Base-by-base conservation (phyloP, 2,329 filamentous ascomycete genomes). In the Monosporascus sp. region DNA sequence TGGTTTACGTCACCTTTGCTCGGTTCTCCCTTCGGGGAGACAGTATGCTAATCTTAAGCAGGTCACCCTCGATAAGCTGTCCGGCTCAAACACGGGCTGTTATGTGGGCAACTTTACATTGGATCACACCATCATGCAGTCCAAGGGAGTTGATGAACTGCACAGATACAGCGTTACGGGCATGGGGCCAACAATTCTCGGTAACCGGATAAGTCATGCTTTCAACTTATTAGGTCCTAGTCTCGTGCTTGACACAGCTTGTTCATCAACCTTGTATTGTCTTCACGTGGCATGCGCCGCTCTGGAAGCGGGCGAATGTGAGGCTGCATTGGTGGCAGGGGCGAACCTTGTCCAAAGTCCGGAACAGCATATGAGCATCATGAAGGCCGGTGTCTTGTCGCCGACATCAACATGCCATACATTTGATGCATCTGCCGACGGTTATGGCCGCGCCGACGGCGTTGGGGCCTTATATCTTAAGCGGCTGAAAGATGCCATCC, bases 181-280 rank as follows among this genome's bases (percentile, higher is more conserved):
- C 31, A 34, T 34, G 31, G 31, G 31, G 6, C 31, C 31, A 34
- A 34, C 31, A 34, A 34, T 34, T 14, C 31, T 34, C 9, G 31
- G 31, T 34, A 34, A 34, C 31, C 31, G 31, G 31, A 34, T 34
- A 34, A 34, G 31, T 34, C 31, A 34, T 34, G 31, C 9, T 34
- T 34, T 34, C 31, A 34, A 34, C 31, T 34, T 34, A 34, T 14
- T 34, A 34, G 31, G 31, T 14, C 31, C 31, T 34, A 34, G 31
- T 5, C 31, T 34, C 31, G 31, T 34, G 2, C 31, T 34, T 15
- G 39, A 69, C 45, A 70, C 69, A 6, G 68, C 66, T 2, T 71
- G 68, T 52, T 70, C 69, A 0, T 66, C 66, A 0, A 62, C 61
- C 1, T 48, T 68, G 11, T 62, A 66, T 17, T 62, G 65, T 5